Evolutionary conservation across 495 filamentous ascomycete species (phyloP), one percentile per base, ranked within the genome.

Genomic region (Aspergillus kassunensis): DNA sequence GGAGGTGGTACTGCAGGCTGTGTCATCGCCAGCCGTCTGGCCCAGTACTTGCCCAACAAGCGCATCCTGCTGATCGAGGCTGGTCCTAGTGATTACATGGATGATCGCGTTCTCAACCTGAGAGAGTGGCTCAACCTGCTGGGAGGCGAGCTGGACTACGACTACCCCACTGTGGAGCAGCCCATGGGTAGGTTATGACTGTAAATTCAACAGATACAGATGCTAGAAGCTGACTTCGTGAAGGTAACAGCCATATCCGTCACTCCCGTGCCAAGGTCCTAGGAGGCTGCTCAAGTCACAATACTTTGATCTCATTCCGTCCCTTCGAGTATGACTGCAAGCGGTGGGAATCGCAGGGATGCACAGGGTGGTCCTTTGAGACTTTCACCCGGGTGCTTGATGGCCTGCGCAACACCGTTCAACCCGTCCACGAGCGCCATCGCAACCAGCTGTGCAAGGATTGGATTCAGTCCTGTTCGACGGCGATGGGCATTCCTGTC

Each of bases 1-100:
- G 90, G 88, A 53, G 90, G 89, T 43, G 90, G 90, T 59, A 95
- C 90, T 25, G 90, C 90, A 6, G 90, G 90, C 49, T 88, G 90
- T 66, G 88, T 91, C 34, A 84, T 96, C 62, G 90, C 88, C 40
- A 79, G 82, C 19, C 79, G 84, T 18, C 72, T 88, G 71, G 81
- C 78, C 1, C 72, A 84, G 57, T 87, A 87, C 57, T 64, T 87
- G 31, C 83, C 85, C 20, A 73, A 85, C 64, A 84, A 83, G 66
- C 77, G 70, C 12, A 75, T 83, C 45, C 72, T 88, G 25, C 66
- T 87, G 52, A 80, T 88, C 52, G 85, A 88, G 61, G 84, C 79
- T 48, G 85, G 77, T 39, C 77, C 77, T 18, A 81, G 76, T 55
- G 78, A 80, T 53, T 87, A 71, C 65, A 79, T 78, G 65, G 81